These are phyloP conservation scores for Fusarium torreyae DNA, from an alignment of 2,329 filamentous ascomycete genomes.

Conservation along the genomic window DNA sequence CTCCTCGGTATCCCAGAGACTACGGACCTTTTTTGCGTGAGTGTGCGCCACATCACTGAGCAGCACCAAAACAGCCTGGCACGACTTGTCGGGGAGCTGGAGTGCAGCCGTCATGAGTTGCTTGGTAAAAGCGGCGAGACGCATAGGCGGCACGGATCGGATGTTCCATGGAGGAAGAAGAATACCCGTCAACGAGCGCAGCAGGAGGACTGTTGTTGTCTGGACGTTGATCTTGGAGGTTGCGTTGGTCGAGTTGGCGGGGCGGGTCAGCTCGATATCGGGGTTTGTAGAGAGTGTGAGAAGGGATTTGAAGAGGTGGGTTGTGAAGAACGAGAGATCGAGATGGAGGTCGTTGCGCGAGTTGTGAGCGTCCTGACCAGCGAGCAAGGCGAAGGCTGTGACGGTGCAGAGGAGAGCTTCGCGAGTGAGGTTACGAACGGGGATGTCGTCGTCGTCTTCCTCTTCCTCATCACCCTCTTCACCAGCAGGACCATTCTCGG, in stretches of 20 bases:
- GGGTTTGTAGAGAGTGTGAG: constrained; percentile 84
- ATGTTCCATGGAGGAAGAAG: constrained; percentile 83
- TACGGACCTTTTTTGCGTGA: constrained; percentile 84
- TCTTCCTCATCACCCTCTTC: constrained; percentile 64
- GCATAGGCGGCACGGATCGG: constrained; percentile 82
- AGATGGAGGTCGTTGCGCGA: constrained; percentile 86
- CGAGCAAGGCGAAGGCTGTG: constrained; percentile 95
- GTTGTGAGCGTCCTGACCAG: constrained; percentile 92
- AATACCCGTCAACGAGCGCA: constrained; percentile 86
- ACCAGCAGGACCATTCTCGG: constrained; percentile 60
- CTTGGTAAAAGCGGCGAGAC: constrained; percentile 94
- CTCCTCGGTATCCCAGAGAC: constrained; percentile 96
- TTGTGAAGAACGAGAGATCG: constrained; percentile 95
- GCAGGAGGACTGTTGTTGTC: constrained; percentile 92
- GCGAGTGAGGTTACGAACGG: constrained; percentile 81
- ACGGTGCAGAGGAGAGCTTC: constrained; percentile 95
- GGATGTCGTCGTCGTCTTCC: constrained; percentile 59
- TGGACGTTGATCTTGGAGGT: constrained; percentile 88
- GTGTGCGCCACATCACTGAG: constrained; percentile 84
- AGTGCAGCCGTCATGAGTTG: constrained; percentile 86
- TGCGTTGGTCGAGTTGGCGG: constrained; percentile 58
- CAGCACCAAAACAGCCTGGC: constrained; percentile 83
- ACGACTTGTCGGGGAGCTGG: constrained; percentile 92
- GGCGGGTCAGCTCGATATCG: constrained; percentile 83
- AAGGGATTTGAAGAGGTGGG: constrained; percentile 90